phyloP scores from a whole-genome alignment of 2,329 filamentous ascomycete species.

The Neonectria faginata region DNA sequence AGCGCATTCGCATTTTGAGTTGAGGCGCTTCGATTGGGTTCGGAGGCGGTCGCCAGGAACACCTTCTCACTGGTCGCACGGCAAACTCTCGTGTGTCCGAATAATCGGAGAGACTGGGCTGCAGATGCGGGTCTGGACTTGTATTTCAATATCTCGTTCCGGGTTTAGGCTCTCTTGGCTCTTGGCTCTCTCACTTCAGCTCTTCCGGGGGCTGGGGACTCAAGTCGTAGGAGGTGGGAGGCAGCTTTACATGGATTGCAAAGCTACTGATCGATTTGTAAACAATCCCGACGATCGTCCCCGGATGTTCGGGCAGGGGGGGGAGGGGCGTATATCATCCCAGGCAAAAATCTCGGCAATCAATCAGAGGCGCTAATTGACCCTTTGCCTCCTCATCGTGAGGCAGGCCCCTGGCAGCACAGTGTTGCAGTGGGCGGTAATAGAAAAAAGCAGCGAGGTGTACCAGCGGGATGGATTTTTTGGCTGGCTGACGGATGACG shows the following conservation, averaged over 20 bases:
- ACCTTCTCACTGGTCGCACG: background rate
- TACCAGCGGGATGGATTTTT: constrained; percentile 24
- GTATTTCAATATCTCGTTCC: background rate
- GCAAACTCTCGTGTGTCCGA: background rate
- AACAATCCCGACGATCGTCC: constrained; percentile 10
- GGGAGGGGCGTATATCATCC: background rate
- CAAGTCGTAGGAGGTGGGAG: background rate
- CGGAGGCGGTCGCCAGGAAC: background rate
- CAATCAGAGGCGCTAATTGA: constrained; percentile 15
- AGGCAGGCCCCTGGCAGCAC: constrained; percentile 3
- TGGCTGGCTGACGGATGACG: constrained; percentile 21
- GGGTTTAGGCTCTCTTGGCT: background rate
- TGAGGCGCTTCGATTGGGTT: too few relatives aligned
- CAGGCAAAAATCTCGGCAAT: background rate
- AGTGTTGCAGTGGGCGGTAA: constrained; percentile 12
- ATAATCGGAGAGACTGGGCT: background rate
- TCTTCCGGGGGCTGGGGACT: background rate
- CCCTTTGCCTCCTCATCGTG: background rate
- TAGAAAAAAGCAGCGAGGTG: background rate
- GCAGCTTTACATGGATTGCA: background rate
- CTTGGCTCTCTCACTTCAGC: background rate
- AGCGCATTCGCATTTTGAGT: background rate
- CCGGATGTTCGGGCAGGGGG: background rate
- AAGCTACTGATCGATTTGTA: constrained; percentile 1
- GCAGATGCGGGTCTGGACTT: background rate